phyloP scores from a whole-genome alignment of 192 early-diverging fungal genomes.

The Chytriomyces sp. region DNA sequence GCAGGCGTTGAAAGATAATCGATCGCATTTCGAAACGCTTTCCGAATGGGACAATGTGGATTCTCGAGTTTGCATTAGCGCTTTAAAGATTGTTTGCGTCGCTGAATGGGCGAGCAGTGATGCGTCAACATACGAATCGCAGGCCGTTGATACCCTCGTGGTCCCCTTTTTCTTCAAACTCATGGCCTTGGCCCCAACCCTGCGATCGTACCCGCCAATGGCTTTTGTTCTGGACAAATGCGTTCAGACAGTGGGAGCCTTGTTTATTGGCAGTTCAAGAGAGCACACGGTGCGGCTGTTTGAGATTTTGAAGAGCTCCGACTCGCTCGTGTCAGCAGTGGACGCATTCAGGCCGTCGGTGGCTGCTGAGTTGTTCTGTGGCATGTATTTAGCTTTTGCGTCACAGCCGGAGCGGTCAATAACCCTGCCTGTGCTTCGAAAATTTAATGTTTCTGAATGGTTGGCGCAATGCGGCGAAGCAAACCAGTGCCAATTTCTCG shows the following conservation, averaged over 20 bases:
- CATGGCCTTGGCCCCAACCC: not conserved
- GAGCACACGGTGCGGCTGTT: slow-evolving; percentile 35
- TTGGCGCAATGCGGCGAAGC: not conserved
- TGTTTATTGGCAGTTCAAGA: slow-evolving; percentile 27
- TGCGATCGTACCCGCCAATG: slow-evolving; percentile 34
- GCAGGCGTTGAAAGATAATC: slow-evolving; percentile 26
- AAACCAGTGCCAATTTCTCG: not conserved
- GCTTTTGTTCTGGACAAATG: slow-evolving; percentile 10
- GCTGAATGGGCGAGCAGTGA: slow-evolving; percentile 30
- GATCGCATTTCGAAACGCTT: slow-evolving; percentile 32
- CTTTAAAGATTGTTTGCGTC: slow-evolving; percentile 22
- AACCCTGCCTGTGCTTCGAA: not conserved
- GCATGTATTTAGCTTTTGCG: slow-evolving; percentile 20
- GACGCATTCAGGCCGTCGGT: slow-evolving; percentile 40
- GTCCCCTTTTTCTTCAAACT: slow-evolving; percentile 30
- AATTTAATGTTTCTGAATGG: slow-evolving; percentile 32
- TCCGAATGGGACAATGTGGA: slow-evolving; percentile 38
- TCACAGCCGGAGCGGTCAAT: not conserved
- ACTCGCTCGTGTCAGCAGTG: slow-evolving; percentile 7
- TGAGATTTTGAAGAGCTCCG: slow-evolving; percentile 16
- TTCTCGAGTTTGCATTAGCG: slow-evolving; percentile 28
- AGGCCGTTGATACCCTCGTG: slow-evolving; percentile 13
- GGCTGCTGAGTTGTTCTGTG: slow-evolving; percentile 26
- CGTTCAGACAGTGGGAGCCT: slow-evolving; percentile 24
- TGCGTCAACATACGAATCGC: not conserved